phyloP scores from a whole-genome alignment of 768 basidiomycete genomes.

The Suillus sp. region DNA sequence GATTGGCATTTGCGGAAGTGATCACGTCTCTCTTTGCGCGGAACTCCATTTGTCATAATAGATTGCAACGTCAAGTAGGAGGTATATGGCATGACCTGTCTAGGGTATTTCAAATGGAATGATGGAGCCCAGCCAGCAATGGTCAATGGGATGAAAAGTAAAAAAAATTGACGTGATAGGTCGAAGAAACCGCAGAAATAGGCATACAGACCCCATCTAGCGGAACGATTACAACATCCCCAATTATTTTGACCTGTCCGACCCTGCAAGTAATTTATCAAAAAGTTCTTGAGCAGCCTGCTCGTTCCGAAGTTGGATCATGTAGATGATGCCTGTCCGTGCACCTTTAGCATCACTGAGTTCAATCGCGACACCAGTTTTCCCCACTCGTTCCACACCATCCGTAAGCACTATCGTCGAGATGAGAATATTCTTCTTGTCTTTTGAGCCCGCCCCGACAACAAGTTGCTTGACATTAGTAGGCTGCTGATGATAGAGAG shows the following conservation, averaged over 20 bases:
- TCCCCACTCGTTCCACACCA: slow-evolving; percentile 97
- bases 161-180: neutral
- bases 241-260: slow-evolving; percentile 55
- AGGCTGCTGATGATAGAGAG: slow-evolving; percentile 82
- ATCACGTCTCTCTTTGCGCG: slow-evolving; percentile 80
- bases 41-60: slow-evolving; percentile 45
- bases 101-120: slow-evolving; percentile 14
- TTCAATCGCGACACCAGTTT: slow-evolving; percentile 97
- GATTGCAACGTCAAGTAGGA: slow-evolving; percentile 14
- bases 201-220: neutral
- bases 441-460: slow-evolving; percentile 81
- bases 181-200: neutral
- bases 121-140: neutral
- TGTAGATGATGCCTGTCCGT: slow-evolving; percentile 93
- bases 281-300: slow-evolving; percentile 82
- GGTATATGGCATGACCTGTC: slow-evolving; percentile 9
- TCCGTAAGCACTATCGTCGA: slow-evolving; percentile 96
- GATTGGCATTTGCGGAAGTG: slow-evolving; percentile 77
- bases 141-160: slow-evolving; percentile 16
- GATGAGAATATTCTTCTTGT: slow-evolving; percentile 78
- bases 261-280: slow-evolving; percentile 83
- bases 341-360: slow-evolving; percentile 83
- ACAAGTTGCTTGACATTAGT: slow-evolving; percentile 96
- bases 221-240: slow-evolving; percentile 1
- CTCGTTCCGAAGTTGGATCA: slow-evolving; percentile 95